Evolutionary conservation across 1,284 basidiomycete species (phyloP).

Genomic region (Malassezia dermatis): DNA sequence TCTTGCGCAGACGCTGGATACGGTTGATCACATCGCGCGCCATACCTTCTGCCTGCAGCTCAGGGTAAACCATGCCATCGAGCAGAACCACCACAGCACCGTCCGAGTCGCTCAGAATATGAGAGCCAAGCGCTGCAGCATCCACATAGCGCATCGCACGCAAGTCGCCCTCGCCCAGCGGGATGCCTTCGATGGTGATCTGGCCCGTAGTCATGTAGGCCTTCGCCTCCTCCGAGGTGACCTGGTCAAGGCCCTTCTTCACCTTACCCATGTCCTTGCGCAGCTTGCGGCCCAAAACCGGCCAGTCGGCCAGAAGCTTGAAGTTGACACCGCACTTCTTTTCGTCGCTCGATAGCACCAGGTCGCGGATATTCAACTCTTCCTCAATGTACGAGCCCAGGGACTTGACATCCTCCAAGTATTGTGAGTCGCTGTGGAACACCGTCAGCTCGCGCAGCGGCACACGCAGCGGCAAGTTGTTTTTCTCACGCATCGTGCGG

Average conservation of each 20-base stretch:
- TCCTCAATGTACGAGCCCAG: conserved; percentile 82
- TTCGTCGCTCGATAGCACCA: conserved; percentile 83
- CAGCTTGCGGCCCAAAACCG: conserved; percentile 83
- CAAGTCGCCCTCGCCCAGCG: conserved; percentile 78
- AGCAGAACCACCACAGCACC: conserved; percentile 87
- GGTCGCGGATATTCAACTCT: conserved; percentile 86
- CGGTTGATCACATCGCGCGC: conserved; percentile 84
- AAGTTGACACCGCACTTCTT: conserved; percentile 75
- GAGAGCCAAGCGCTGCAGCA: conserved; percentile 50
- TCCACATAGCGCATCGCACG: conserved; percentile 84
- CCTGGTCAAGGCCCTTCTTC: conserved; percentile 70
- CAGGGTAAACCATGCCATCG: conserved; percentile 74
- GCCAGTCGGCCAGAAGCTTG: conserved; percentile 86
- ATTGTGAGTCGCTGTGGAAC: conserved; percentile 79
- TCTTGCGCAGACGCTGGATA: conserved; percentile 90
- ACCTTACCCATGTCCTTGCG: conserved; percentile 86
- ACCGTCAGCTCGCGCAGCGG: conserved; percentile 86
- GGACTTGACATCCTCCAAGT: conserved; percentile 73
- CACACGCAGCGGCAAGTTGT: conserved; percentile 60
- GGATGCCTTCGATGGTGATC: conserved; percentile 78
- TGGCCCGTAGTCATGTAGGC: conserved; percentile 65
- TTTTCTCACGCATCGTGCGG: conserved; percentile 76
- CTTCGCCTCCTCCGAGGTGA: conserved; percentile 76
- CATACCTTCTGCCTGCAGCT: conserved; percentile 76
- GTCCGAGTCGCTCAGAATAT: conserved; percentile 75